phyloP scores from a whole-genome alignment of 495 filamentous ascomycete genomes.

The Friedmanniomyces simplex region DNA sequence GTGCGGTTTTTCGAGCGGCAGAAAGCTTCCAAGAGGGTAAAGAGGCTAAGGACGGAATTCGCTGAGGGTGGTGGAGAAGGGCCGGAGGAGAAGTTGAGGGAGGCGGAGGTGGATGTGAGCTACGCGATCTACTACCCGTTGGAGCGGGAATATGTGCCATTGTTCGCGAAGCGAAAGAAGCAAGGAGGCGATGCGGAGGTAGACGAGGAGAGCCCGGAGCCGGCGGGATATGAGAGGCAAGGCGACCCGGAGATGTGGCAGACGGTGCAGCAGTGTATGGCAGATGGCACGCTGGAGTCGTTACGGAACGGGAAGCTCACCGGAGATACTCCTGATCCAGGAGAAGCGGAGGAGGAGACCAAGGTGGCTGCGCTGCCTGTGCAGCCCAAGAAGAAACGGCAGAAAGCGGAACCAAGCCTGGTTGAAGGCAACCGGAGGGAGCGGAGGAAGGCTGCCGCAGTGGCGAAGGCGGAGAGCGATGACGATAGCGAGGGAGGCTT shows the following conservation, averaged over 20 bases:
- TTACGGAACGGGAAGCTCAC: slow-evolving; percentile 40
- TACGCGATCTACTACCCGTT: slow-evolving; percentile 80
- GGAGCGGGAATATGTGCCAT: slow-evolving; percentile 63
- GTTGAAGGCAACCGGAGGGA: not conserved
- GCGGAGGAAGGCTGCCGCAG: not conserved
- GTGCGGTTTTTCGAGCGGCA: slow-evolving; percentile 87
- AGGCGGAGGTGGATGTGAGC: slow-evolving; percentile 65
- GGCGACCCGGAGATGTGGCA: slow-evolving; percentile 56
- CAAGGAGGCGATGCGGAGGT: slow-evolving; percentile 23
- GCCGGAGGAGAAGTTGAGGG: slow-evolving; percentile 44
- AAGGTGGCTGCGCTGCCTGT: not conserved
- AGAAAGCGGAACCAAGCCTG: not conserved
- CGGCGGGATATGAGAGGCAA: slow-evolving; percentile 16
- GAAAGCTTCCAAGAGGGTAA: slow-evolving; percentile 57
- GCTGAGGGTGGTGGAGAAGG: slow-evolving; percentile 36
- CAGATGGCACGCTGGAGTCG: slow-evolving; percentile 46
- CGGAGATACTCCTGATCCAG: not conserved
- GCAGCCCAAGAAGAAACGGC: not conserved
- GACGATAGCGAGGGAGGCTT: slow-evolving; percentile 9
- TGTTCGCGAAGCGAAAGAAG: slow-evolving; percentile 50
- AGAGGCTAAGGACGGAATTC: slow-evolving; percentile 27
- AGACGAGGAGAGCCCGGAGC: slow-evolving; percentile 9
- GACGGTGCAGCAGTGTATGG: slow-evolving; percentile 56
- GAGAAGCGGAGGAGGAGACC: not conserved
- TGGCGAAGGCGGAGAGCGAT: slow-evolving; percentile 3